Conservation (phyloP, 106 monocot species). For the Iris macrosiphon region DNA sequence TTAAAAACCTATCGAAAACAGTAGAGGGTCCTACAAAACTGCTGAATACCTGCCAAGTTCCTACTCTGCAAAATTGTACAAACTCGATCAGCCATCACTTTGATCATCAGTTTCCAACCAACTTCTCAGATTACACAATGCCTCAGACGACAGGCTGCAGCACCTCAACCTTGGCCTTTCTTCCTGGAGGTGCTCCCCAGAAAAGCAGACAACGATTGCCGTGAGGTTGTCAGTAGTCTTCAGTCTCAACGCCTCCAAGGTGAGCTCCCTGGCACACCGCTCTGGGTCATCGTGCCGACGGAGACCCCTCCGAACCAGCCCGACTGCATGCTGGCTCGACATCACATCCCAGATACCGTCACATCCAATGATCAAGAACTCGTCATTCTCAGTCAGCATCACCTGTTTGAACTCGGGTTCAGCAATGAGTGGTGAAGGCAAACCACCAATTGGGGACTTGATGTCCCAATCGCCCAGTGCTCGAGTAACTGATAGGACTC, state of each 20-base stretch:
- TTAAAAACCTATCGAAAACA: no score
- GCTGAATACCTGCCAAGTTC: no score
- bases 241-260: constrained; percentile 25
- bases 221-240: constrained; percentile 34
- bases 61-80: no score
- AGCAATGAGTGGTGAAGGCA: constrained; percentile 27
- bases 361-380: constrained; percentile 41
- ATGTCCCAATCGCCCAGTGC: constrained; percentile 56
- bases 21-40: no score
- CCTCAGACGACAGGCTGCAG: constrained; percentile 32
- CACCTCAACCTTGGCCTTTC: constrained; percentile 9
- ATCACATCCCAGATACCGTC: constrained; percentile 53
- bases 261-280: constrained; percentile 34
- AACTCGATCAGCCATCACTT: neutral
- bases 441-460: constrained; percentile 13
- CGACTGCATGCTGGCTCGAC: constrained; percentile 33
- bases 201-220: constrained; percentile 32
- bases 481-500: constrained; percentile 34
- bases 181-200: constrained; percentile 10
- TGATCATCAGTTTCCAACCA: constrained; percentile 11
- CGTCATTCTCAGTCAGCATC: constrained; percentile 30
- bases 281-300: constrained; percentile 29
- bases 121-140: constrained; percentile 19
- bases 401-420: constrained; percentile 32
- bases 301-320: constrained; percentile 21